Evolutionary conservation across 305 asterid genomes (phyloP).

Genomic region (Nicotiana rustica): DNA sequence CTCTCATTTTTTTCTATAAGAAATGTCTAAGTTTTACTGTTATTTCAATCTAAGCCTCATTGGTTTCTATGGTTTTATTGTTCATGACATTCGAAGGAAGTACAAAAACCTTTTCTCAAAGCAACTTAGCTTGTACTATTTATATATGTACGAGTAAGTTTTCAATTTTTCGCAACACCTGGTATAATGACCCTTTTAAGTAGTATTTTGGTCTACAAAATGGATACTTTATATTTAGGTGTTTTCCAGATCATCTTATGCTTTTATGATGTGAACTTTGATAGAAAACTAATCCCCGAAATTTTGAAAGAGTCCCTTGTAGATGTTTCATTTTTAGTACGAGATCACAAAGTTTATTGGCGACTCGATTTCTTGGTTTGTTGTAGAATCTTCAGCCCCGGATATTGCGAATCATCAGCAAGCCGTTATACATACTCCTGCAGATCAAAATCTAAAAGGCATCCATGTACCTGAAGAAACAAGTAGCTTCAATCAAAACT

Average conservation of each 20-base stretch:
- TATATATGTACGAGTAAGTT: neutral
- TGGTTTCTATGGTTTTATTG: neutral
- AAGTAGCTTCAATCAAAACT: neutral
- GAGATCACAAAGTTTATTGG: neutral
- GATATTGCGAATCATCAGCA: slow-evolving; percentile 27
- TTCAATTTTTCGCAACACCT: neutral
- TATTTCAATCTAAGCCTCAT: neutral
- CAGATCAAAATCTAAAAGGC: neutral
- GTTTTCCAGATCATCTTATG: neutral
- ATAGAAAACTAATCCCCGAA: neutral
- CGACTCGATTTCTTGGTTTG: neutral
- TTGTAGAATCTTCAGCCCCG: slow-evolving; percentile 15
- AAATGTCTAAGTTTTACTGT: neutral
- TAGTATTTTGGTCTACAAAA: neutral
- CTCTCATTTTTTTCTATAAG: neutral
- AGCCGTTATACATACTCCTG: neutral
- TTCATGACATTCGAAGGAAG: neutral
- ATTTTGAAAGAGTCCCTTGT: neutral
- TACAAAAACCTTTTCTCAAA: neutral
- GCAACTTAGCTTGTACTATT: neutral
- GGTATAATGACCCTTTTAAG: neutral
- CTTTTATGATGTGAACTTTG: neutral
- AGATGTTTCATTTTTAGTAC: neutral
- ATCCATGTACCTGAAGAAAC: slow-evolving; percentile 17
- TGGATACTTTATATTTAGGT: neutral